phyloP scores from a whole-genome alignment of 2,329 filamentous ascomycete genomes.

The Colletotrichum simmondsii region DNA sequence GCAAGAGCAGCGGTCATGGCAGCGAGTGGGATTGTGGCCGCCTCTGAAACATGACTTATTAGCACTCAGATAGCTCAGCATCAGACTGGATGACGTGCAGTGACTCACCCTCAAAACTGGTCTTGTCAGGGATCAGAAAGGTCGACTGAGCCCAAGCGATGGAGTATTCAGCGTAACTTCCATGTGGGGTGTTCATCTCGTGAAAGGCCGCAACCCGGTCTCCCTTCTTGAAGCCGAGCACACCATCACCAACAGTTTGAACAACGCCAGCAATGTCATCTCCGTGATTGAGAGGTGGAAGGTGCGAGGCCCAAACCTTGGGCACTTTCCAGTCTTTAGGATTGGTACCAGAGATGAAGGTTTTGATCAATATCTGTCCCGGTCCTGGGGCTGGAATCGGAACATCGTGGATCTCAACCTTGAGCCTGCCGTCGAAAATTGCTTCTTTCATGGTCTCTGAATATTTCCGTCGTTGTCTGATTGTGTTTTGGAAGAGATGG shows the following conservation, averaged over 20 bases:
- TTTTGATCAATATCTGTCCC: constrained; percentile 33
- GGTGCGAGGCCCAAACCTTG: not conserved
- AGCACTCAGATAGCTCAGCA: no score
- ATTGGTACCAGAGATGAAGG: constrained; percentile 34
- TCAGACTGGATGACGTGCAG: no score
- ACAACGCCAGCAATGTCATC: constrained; percentile 39
- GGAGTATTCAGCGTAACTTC: constrained; percentile 54
- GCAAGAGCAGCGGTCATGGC: constrained; percentile 55
- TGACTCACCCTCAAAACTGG: constrained; percentile 35
- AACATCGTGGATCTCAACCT: constrained; percentile 1
- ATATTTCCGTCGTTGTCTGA: not conserved
- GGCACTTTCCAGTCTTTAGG: constrained; percentile 40
- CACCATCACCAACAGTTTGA: constrained; percentile 30
- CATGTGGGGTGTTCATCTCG: constrained; percentile 60
- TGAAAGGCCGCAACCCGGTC: constrained; percentile 59
- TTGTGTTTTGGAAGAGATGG: not conserved
- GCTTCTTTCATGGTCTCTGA: constrained; percentile 3
- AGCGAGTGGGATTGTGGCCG: constrained; percentile 51
- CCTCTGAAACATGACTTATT: constrained; percentile 35
- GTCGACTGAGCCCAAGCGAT: constrained; percentile 52
- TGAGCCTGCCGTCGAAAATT: not conserved
- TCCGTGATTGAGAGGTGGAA: constrained; percentile 23
- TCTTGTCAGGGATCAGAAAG: constrained; percentile 47
- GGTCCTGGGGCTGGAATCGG: constrained; percentile 24
- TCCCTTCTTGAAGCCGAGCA: constrained; percentile 41